phyloP scores from a whole-genome alignment of 2,329 filamentous ascomycete species.

The Penicillium janthinellum region DNA sequence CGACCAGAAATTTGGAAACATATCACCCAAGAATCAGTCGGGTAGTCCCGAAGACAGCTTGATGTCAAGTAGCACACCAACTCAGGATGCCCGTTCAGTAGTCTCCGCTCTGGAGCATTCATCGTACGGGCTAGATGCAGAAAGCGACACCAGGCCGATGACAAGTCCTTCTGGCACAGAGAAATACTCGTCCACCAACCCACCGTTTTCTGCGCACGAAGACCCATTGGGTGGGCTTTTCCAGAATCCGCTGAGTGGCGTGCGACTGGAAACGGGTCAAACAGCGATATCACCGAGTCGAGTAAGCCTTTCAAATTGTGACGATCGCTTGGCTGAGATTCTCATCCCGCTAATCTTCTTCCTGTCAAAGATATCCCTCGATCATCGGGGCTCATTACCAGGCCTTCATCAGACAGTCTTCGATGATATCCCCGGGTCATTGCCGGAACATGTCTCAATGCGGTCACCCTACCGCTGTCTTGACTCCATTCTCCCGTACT shows the following conservation, averaged over 20 bases:
- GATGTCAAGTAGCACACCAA: constrained; percentile 6
- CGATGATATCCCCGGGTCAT: constrained; percentile 24
- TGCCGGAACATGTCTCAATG: background rate
- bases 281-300: background rate
- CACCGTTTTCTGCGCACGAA: background rate
- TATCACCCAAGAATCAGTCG: background rate
- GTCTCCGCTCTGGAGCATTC: background rate
- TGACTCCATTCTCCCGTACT: constrained; percentile 43
- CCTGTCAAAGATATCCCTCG: constrained; percentile 3
- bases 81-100: background rate
- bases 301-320: background rate
- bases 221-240: background rate
- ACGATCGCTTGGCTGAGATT: background rate
- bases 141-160: background rate
- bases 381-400: constrained; percentile 1
- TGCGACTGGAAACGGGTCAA: constrained; percentile 1
- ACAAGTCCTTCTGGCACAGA: constrained; percentile 3
- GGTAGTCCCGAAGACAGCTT: constrained; percentile 6
- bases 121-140: constrained; percentile 1
- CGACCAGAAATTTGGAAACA: background rate
- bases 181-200: background rate
- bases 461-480: constrained; percentile 43
- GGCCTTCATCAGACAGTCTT: constrained; percentile 8
- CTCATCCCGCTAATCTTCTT: background rate
- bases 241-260: background rate